Conservation (phyloP, 2,329 filamentous ascomycete species). For the Ascochyta lentis region DNA sequence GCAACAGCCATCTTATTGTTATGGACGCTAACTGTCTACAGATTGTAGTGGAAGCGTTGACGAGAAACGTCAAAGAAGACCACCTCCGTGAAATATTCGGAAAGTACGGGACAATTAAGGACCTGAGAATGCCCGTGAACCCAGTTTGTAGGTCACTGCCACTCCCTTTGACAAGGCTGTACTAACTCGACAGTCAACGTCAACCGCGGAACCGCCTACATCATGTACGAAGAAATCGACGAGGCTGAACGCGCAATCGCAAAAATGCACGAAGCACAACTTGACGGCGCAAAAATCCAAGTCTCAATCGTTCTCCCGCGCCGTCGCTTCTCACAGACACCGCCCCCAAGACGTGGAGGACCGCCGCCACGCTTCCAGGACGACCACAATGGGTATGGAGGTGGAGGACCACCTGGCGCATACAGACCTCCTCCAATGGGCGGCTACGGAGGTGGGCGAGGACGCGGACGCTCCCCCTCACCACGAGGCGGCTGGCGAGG, state of each 20-base stretch:
- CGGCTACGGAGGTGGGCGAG: slow-evolving; percentile 29
- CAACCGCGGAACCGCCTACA: slow-evolving; percentile 93
- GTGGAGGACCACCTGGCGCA: slow-evolving; percentile 46
- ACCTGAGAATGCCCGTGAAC: slow-evolving; percentile 90
- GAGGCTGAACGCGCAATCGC: slow-evolving; percentile 89
- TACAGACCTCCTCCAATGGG: slow-evolving; percentile 48
- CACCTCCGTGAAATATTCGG: slow-evolving; percentile 94
- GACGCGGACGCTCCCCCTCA: slow-evolving; percentile 48
- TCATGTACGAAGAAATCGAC: slow-evolving; percentile 77
- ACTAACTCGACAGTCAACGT: slow-evolving; percentile 69
- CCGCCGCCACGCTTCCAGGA: slow-evolving; percentile 41
- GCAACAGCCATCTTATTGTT: no score
- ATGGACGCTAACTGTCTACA: slow-evolving; percentile 46
- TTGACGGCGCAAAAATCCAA: slow-evolving; percentile 82
- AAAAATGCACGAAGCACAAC: slow-evolving; percentile 97
- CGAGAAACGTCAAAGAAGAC: slow-evolving; percentile 89
- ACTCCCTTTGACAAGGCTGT: neutral
- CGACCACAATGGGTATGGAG: slow-evolving; percentile 25
- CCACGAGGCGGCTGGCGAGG: slow-evolving; percentile 41
- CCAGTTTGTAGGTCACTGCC: slow-evolving; percentile 70
- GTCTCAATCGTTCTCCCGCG: slow-evolving; percentile 89
- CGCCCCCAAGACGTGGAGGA: slow-evolving; percentile 72
- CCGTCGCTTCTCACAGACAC: slow-evolving; percentile 80
- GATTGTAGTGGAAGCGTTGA: slow-evolving; percentile 96
- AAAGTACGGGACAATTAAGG: slow-evolving; percentile 82